Evolutionary conservation across 2,329 filamentous ascomycete genomes (phyloP).

Genomic region (Sporothrix pseudoabietina): DNA sequence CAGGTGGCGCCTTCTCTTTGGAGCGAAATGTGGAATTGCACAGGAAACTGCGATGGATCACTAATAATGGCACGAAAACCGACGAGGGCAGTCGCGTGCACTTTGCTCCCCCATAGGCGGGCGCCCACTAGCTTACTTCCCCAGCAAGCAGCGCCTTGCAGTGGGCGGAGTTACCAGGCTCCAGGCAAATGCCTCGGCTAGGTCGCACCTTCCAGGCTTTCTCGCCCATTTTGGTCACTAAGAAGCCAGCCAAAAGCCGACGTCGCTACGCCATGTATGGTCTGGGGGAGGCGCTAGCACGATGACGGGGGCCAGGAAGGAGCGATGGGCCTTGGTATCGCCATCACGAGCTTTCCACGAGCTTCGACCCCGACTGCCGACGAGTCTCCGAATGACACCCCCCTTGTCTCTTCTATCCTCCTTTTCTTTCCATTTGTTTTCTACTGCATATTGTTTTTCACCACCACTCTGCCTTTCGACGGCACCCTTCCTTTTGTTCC

Average conservation of each 20-base stretch:
- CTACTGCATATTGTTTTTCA: not conserved
- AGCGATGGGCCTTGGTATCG: not conserved
- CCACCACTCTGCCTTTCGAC: not conserved
- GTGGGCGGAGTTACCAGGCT: constrained; percentile 6
- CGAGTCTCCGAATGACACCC: not conserved
- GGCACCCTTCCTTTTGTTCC: not conserved
- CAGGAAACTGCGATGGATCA: constrained; percentile 9
- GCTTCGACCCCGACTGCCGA: constrained; percentile 28
- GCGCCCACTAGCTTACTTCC: constrained; percentile 10
- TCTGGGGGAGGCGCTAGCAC: constrained; percentile 7
- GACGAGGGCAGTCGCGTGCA: not conserved
- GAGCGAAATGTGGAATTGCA: not conserved
- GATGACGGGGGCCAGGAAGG: not conserved
- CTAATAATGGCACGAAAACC: not conserved
- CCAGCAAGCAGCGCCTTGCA: constrained; percentile 2
- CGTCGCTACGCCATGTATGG: constrained; percentile 14
- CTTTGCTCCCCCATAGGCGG: not conserved
- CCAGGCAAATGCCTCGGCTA: constrained; percentile 29
- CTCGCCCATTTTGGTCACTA: not conserved
- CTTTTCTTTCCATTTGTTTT: not conserved
- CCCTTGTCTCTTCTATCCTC: not conserved
- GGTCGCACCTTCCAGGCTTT: constrained; percentile 1
- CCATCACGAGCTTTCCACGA: constrained; percentile 32
- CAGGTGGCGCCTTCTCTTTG: constrained; percentile 24
- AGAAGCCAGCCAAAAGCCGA: constrained; percentile 7